Conservation (phyloP, 2,329 filamentous ascomycete species). For the Ophiocordyceps robertsii region DNA sequence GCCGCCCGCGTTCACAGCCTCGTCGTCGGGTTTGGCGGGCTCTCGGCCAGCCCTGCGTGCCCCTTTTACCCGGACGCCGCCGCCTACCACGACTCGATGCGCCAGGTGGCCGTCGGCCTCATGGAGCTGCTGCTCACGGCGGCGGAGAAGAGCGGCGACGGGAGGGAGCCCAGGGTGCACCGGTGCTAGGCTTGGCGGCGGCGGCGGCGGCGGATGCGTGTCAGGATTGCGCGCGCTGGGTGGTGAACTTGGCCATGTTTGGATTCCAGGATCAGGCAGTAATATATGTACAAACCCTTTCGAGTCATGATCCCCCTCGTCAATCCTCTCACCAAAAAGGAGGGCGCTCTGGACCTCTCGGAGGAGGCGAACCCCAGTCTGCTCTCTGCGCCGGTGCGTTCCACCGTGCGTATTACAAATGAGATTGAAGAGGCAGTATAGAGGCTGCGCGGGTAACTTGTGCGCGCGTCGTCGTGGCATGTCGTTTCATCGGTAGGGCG, state of each 20-base stretch:
- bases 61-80: slow-evolving; percentile 31
- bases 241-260: no score
- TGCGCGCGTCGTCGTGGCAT: neutral
- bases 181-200: no score
- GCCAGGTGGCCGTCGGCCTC: slow-evolving; percentile 30
- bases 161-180: neutral
- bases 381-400: neutral
- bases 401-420: neutral
- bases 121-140: slow-evolving; percentile 29
- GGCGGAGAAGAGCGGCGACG: slow-evolving; percentile 7
- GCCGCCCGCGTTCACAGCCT: slow-evolving; percentile 26
- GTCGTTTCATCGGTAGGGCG: slow-evolving; percentile 62
- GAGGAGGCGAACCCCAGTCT: neutral
- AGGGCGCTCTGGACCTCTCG: no score
- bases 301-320: no score
- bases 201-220: no score
- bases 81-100: slow-evolving; percentile 28
- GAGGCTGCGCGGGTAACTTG: neutral
- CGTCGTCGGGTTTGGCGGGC: slow-evolving; percentile 32
- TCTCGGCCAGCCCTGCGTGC: slow-evolving; percentile 9
- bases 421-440: neutral
- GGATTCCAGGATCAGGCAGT: no score
- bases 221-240: no score
- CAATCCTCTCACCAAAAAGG: no score
- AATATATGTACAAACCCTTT: no score